Conservation (phyloP, 1,284 basidiomycete genomes). For the Rhodotorula sp. region DNA sequence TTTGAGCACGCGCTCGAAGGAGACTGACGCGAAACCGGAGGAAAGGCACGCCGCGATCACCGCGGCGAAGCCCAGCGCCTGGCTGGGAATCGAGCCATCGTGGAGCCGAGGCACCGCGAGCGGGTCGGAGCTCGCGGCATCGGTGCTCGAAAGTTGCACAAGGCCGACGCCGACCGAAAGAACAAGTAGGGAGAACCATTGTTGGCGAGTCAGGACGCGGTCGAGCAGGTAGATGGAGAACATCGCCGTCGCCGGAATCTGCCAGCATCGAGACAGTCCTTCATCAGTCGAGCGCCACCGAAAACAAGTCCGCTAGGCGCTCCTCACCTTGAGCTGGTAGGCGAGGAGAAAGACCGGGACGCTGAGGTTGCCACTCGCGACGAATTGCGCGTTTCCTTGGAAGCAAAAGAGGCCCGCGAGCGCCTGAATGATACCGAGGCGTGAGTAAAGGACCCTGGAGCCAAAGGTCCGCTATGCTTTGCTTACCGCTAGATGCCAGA, state of each 20-base stretch:
- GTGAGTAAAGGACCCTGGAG: background rate
- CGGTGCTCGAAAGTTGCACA: slow-evolving; percentile 46
- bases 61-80: slow-evolving; percentile 47
- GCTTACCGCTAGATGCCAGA: slow-evolving; percentile 31
- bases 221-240: slow-evolving; percentile 50
- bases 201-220: slow-evolving; percentile 45
- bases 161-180: slow-evolving; percentile 49
- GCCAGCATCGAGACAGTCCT: background rate
- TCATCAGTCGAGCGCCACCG: background rate
- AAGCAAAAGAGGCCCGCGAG: slow-evolving; percentile 47
- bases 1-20: slow-evolving; percentile 51
- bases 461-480: background rate
- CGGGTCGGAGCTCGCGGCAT: background rate
- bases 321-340: slow-evolving; percentile 50
- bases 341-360: slow-evolving; percentile 51
- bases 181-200: slow-evolving; percentile 49
- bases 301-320: no score
- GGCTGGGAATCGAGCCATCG: slow-evolving; percentile 39
- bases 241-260: slow-evolving; percentile 51
- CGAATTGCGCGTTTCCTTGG: slow-evolving; percentile 47
- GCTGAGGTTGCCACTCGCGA: slow-evolving; percentile 49
- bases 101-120: background rate
- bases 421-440: background rate
- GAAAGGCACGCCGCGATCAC: slow-evolving; percentile 49
- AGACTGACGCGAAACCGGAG: slow-evolving; percentile 50